These are phyloP conservation scores for Gloeopeniophorella convolvens DNA, from an alignment of 768 basidiomycete genomes.

Conservation along the genomic window DNA sequence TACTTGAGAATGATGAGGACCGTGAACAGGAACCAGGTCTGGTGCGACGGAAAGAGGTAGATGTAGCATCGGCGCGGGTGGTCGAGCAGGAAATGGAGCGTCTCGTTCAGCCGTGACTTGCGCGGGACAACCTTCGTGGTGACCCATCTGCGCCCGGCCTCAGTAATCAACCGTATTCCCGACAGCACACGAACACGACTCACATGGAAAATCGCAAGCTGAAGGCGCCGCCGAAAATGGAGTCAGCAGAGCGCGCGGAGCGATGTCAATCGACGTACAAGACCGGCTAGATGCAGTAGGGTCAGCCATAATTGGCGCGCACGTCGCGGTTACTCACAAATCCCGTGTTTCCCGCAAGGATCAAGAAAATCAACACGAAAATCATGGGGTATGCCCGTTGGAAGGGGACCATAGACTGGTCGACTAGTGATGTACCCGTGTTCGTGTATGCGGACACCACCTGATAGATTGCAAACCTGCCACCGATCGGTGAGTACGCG, in stretches of 20 bases:
- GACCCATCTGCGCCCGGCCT: constrained; percentile 52
- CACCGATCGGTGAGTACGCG: not conserved
- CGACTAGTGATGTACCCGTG: constrained; percentile 79
- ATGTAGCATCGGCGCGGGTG: constrained; percentile 91
- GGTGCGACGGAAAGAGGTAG: constrained; percentile 87
- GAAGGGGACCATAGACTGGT: constrained; percentile 90
- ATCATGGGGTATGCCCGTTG: constrained; percentile 81
- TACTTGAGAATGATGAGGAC: constrained; percentile 68
- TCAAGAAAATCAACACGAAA: constrained; percentile 59
- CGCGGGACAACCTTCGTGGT: constrained; percentile 54
- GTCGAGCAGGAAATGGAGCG: constrained; percentile 86
- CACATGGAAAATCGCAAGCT: constrained; percentile 83
- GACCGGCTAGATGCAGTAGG: constrained; percentile 52
- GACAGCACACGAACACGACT: constrained; percentile 25
- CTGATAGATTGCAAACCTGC: constrained; percentile 82
- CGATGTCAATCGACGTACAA: constrained; percentile 50
- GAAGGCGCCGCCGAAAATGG: not conserved
- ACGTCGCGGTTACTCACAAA: constrained; percentile 57
- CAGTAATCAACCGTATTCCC: constrained; percentile 5
- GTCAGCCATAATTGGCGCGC: constrained; percentile 1
- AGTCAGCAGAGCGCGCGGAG: not conserved
- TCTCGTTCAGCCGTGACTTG: constrained; percentile 62
- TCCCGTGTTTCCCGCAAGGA: constrained; percentile 89
- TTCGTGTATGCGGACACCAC: constrained; percentile 85
- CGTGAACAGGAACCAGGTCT: constrained; percentile 84